Base-by-base conservation (phyloP, 495 filamentous ascomycete species). In the Aspergillus bertholletiae region DNA sequence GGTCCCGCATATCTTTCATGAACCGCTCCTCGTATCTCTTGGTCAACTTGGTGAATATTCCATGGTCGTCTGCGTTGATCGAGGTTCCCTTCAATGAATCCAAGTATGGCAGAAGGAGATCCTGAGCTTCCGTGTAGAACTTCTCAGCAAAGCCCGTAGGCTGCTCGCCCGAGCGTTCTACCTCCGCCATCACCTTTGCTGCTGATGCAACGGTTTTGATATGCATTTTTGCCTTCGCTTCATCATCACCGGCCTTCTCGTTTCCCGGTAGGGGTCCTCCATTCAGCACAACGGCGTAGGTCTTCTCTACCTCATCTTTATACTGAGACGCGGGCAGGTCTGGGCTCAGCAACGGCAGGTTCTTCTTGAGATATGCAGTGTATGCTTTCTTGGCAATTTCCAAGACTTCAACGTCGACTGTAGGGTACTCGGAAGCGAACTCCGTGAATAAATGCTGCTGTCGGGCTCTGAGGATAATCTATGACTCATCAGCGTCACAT, bases 141-240 rank as follows among this genome's bases (percentile, higher is more conserved):
- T 84, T 77, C 35, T 85, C 82, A 7, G 81, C 78, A 41, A 70
- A 68, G 20, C 52, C 32, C 22, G 62, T 44, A 27, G 64, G 50
- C 5, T 56, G 61, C 7, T 18, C 73, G 70, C 30, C 75, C 60
- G 65, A 74, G 55, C 40, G 71, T 59, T 47, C 70, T 49, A 56
- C 74, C 67, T 68, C 67, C 34, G 55, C 65, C 27, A 91, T 77
- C 8, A 81, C 83, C 41, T 71, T 63, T 12, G 83, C 78, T 2
- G 88, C 85, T 1, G 83, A 75, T 18, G 79, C 74, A 50, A 86
- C 84, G 2, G 89, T 96, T 64, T 82, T 88, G 51, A 96, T 82
- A 60, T 96, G 91, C 92, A 96, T 96, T 65, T 95, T 96, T 48
- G 89, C 71, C 76, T 97, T 97, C 3, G 85, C 83, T 58, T 95